Evolutionary conservation across 1,284 basidiomycete genomes (phyloP), one percentile per base, ranked within the genome.

Genomic region (Pholiota adiposa): DNA sequence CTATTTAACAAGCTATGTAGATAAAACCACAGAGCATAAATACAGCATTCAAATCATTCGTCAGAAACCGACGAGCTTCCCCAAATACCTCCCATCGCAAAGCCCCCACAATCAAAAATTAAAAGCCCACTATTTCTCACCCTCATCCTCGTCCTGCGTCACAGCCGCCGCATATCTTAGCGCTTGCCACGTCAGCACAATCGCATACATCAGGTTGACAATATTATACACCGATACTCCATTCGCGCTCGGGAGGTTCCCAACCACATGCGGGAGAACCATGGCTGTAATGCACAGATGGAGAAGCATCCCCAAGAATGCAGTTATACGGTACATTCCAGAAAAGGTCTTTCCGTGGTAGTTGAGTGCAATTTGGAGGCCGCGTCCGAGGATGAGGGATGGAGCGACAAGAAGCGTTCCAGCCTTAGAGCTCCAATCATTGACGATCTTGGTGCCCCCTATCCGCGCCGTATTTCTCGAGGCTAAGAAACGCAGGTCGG

Each of bases 291-390:
- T 11, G 11, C 54, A 53, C 12, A 59, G 4, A 18, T 29, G 23
- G 7, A 9, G 31, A 29, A 56, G 8, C 1, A 59, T 4, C 9
- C 19, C 25, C 9, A 60, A 16, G 6, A 29, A 14, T 12, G 58
- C 36, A 19, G 27, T 19, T 6, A 51, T 6, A 21, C 56, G 58
- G 44, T 61, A 64, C 29, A 40, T 48, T 4, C 63, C 63, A 8
- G 57, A 59, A 31, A 64, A 64, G 3, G 53, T 59, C 16, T 53
- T 49, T n/a, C 54, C 43, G 12, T 40, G 25, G 21, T 19, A 40
- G 38, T 64, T 64, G 23, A 61, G 38, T 3, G 38, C n/a, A 3
- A 64, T n/a, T 31, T 64, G 60, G 7, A 64, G 60, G 11, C 46
- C 1, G 1, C 8, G 23, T 14, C 63, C 54, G 4, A 64, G 58